These are phyloP conservation scores for Madurella fahalii DNA, from an alignment of 2,329 filamentous ascomycete genomes.

Conservation along the genomic window DNA sequence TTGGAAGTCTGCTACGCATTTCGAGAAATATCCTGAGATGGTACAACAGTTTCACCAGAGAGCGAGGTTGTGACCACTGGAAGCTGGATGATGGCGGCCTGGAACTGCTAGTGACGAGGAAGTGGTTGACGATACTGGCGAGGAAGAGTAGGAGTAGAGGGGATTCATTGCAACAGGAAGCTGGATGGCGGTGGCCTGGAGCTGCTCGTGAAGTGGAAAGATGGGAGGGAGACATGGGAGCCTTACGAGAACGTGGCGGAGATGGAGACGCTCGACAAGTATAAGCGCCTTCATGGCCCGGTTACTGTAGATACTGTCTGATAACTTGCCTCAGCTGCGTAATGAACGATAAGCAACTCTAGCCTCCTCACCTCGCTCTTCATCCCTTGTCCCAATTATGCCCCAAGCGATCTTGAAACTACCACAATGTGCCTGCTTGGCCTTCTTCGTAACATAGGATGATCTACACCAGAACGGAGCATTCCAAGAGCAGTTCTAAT, in stretches of 20 bases:
- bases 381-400: no score
- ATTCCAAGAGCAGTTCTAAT: no score
- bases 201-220: slow-evolving; percentile 13
- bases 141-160: slow-evolving; percentile 4
- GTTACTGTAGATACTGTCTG: slow-evolving; percentile 2
- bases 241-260: slow-evolving; percentile 10
- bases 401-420: no score
- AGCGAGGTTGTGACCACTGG: neutral
- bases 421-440: no score
- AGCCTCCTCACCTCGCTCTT: no score
- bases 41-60: no score
- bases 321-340: neutral
- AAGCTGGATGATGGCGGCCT: slow-evolving; percentile 3
- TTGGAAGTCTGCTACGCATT: no score
- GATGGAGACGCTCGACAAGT: slow-evolving; percentile 7
- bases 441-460: no score
- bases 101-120: slow-evolving; percentile 13
- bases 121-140: no score
- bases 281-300: slow-evolving; percentile 5
- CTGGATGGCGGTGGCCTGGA: slow-evolving; percentile 4
- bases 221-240: slow-evolving; percentile 6
- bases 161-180: neutral
- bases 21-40: no score
- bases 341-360: no score
- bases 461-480: no score